phyloP scores from a whole-genome alignment of 805 yeast species.

The Cyberlindnera bimundalis region DNA sequence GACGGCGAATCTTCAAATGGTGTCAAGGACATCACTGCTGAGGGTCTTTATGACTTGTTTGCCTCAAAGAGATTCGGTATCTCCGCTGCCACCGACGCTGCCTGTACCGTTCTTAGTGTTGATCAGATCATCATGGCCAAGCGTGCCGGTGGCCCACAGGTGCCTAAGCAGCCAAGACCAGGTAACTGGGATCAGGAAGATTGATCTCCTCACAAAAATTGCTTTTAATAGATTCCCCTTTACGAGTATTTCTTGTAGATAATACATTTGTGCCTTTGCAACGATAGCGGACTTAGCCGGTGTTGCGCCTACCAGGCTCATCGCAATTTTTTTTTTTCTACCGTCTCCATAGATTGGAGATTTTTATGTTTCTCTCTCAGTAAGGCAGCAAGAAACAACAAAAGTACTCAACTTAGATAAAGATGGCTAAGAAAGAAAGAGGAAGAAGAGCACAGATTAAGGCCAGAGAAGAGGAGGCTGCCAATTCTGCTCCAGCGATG shows the following conservation, averaged over 20 bases:
- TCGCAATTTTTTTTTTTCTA: slow-evolving; percentile 1
- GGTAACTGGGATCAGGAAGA: slow-evolving; percentile 98
- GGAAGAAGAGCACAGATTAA: slow-evolving; percentile 39
- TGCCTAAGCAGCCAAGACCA: slow-evolving; percentile 73
- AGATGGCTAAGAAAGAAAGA: slow-evolving; percentile 34
- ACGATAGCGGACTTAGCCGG: no score
- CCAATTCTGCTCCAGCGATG: slow-evolving; percentile 8
- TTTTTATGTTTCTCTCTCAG: no score
- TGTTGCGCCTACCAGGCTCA: slow-evolving; percentile 5
- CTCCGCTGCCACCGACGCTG: slow-evolving; percentile 93
- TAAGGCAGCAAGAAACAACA: background rate
- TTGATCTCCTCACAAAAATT: slow-evolving; percentile 31
- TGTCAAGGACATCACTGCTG: slow-evolving; percentile 63
- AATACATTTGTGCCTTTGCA: no score
- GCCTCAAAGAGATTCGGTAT: slow-evolving; percentile 83
- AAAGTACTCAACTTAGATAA: background rate
- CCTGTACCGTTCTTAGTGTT: slow-evolving; percentile 82
- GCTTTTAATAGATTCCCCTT: no score
- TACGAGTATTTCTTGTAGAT: no score
- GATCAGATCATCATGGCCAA: slow-evolving; percentile 99
- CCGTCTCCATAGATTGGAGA: no score
- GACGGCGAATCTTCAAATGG: slow-evolving; percentile 71
- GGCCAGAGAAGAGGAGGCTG: slow-evolving; percentile 16
- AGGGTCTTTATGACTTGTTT: slow-evolving; percentile 74
- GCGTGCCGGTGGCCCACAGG: slow-evolving; percentile 98